Percentiles rank a stretch among this genome's conserved stretches.
These are phyloP conservation scores for Camelina sativa DNA, from an alignment of 345 rosid species.

Conservation along the genomic window DNA sequence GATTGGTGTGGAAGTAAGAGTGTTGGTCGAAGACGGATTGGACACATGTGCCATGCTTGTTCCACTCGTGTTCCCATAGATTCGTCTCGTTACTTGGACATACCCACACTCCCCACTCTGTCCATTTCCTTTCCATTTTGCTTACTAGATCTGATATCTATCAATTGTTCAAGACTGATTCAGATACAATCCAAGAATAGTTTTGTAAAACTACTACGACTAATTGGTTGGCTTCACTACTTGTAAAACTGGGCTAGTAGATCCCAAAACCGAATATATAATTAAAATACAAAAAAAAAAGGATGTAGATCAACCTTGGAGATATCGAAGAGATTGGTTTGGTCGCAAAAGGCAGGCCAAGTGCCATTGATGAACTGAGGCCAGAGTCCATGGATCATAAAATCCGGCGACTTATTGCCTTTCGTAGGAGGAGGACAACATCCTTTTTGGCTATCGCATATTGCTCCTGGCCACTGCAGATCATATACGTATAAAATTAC, in stretches of 20 bases:
- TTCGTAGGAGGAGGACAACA: conserved; percentile 83
- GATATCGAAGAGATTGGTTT: conserved; percentile 40
- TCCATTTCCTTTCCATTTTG: conserved; percentile 62
- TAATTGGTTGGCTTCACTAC: neutral
- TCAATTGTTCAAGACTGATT: neutral
- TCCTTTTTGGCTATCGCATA: conserved; percentile 61
- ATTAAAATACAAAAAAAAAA: neutral
- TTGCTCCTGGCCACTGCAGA: conserved; percentile 84
- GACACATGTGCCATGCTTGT: conserved; percentile 82
- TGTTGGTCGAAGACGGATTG: conserved; percentile 73
- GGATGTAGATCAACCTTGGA: conserved; percentile 35
- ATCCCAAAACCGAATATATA: neutral
- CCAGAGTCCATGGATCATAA: conserved; percentile 94
- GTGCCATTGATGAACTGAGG: conserved; percentile 78
- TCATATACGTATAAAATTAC: conserved; percentile 1
- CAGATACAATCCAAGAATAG: neutral
- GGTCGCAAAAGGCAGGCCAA: conserved; percentile 72
- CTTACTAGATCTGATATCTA: conserved; percentile 68
- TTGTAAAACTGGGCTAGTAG: neutral
- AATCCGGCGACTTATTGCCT: conserved; percentile 67
- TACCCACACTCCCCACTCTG: conserved; percentile 71
- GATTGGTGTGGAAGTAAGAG: conserved; percentile 66
- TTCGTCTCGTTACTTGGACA: conserved; percentile 67
- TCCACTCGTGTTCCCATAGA: conserved; percentile 90
- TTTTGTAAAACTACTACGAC: neutral